A percentile compares a stretch with the other conserved stretches of the same genome.
These are phyloP conservation scores for Dissophora ornata DNA, from an alignment of 192 early-diverging fungal genomes.

Conservation along the genomic window DNA sequence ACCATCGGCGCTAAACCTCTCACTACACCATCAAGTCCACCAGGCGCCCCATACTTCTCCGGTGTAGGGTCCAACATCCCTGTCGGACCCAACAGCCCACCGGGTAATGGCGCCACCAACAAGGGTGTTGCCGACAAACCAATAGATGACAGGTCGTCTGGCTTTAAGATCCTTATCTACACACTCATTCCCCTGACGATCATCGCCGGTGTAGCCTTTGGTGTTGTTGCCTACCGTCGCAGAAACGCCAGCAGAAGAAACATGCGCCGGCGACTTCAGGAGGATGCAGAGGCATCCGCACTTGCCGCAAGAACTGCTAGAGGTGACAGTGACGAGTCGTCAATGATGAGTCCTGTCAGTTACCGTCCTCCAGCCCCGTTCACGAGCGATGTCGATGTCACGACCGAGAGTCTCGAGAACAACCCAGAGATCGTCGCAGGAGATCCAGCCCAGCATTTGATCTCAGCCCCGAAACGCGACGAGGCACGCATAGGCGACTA, in stretches of 20 bases:
- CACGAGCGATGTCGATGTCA: conserved; percentile 39
- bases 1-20: neutral
- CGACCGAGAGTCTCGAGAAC: conserved; percentile 26
- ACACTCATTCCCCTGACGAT: conserved; percentile 32
- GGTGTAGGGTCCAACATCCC: neutral
- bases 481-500: conserved; percentile 24
- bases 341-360: conserved; percentile 32
- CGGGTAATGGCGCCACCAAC: neutral
- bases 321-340: conserved; percentile 14
- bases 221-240: conserved; percentile 44
- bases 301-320: neutral
- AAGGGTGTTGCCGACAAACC: neutral
- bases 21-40: neutral
- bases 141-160: neutral
- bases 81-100: neutral
- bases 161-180: conserved; percentile 17
- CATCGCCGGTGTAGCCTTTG: conserved; percentile 28
- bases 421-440: conserved; percentile 17
- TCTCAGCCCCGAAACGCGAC: conserved; percentile 45
- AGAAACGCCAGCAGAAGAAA: conserved; percentile 13
- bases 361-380: conserved; percentile 50
- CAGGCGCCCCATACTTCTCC: conserved; percentile 7
- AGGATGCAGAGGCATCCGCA: conserved; percentile 25
- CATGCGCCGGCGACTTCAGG: conserved; percentile 21
- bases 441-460: conserved; percentile 1